Evolutionary conservation across 1,139 yeast species (phyloP).

Genomic region (Starmera stellimalicola): DNA sequence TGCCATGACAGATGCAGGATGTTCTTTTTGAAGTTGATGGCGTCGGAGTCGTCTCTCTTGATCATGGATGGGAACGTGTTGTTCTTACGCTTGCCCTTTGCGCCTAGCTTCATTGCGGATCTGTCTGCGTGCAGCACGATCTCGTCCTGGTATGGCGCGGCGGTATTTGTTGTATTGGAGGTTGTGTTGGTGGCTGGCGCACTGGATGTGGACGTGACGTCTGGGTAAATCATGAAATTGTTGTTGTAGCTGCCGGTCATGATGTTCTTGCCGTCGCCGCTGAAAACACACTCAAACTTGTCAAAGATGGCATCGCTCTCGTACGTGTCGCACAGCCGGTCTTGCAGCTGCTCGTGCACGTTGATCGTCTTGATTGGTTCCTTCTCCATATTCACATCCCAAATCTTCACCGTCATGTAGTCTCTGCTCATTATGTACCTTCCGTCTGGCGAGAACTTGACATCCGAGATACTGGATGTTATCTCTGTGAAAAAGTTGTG

Average conservation of each 20-base stretch:
- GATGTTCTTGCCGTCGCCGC: conserved; percentile 86
- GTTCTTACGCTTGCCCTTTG: conserved; percentile 18
- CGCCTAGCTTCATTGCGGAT: conserved; percentile 85
- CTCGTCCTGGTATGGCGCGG: conserved; percentile 37
- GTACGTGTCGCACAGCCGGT: conserved; percentile 90
- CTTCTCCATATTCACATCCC: conserved; percentile 98
- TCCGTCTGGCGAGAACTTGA: conserved; percentile 87
- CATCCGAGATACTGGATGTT: conserved; percentile 90
- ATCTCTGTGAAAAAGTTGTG: conserved; percentile 97
- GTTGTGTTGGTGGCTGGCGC: too few relatives aligned
- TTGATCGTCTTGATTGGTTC: conserved; percentile 91
- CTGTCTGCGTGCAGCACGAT: conserved; percentile 95
- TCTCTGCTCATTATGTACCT: conserved; percentile 92
- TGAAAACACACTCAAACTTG: conserved; percentile 92
- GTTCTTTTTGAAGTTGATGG: conserved; percentile 89
- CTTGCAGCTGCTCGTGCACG: conserved; percentile 92
- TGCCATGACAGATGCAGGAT: conserved; percentile 98
- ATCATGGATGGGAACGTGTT: conserved; percentile 24
- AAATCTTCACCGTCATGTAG: conserved; percentile 92
- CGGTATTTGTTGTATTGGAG: too few relatives aligned
- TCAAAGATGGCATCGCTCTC: conserved; percentile 98
- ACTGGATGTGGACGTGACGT: conserved; percentile 53
- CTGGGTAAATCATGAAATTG: conserved; percentile 94
- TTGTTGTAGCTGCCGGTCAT: conserved; percentile 98
- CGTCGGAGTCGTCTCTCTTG: conserved; percentile 53